Conservation (phyloP, 2,329 filamentous ascomycete species). For the Fonsecaea erecta region DNA sequence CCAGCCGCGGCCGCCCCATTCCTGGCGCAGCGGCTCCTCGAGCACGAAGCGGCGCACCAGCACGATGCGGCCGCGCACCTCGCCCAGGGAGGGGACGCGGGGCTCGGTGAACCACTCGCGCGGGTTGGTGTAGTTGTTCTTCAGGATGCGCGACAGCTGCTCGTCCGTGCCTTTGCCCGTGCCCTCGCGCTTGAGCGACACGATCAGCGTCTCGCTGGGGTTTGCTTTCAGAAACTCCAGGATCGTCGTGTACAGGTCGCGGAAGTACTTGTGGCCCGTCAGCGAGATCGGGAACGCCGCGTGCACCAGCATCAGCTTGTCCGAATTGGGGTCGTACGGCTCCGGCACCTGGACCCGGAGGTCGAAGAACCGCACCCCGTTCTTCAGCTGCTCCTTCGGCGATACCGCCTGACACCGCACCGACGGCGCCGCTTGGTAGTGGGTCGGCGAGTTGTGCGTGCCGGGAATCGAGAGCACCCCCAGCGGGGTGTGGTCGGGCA, state of each 20-base stretch:
- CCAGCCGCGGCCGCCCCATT: constrained; percentile 58
- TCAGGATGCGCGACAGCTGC: constrained; percentile 75
- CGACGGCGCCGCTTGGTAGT: constrained; percentile 81
- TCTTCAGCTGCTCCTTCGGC: constrained; percentile 76
- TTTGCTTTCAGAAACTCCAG: constrained; percentile 77
- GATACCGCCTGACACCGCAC: constrained; percentile 89
- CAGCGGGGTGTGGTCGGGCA: constrained; percentile 73
- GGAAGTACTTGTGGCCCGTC: constrained; percentile 78
- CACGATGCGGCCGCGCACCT: constrained; percentile 80
- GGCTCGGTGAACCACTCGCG: constrained; percentile 79
- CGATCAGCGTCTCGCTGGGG: constrained; percentile 79
- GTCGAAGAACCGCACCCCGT: constrained; percentile 94
- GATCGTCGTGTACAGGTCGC: constrained; percentile 70
- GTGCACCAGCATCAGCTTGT: constrained; percentile 82
- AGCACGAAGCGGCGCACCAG: constrained; percentile 80
- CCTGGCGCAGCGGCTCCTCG: constrained; percentile 53
- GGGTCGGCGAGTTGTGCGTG: constrained; percentile 92
- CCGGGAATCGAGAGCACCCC: constrained; percentile 87
- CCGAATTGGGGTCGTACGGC: constrained; percentile 61
- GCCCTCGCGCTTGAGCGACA: constrained; percentile 91
- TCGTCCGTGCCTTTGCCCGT: constrained; percentile 78
- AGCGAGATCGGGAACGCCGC: constrained; percentile 86
- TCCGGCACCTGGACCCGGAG: constrained; percentile 74
- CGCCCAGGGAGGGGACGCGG: constrained; percentile 75
- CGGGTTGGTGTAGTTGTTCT: constrained; percentile 68